phyloP scores from a whole-genome alignment of 768 basidiomycete species.

The Rhodotorula kratochvilovae region DNA sequence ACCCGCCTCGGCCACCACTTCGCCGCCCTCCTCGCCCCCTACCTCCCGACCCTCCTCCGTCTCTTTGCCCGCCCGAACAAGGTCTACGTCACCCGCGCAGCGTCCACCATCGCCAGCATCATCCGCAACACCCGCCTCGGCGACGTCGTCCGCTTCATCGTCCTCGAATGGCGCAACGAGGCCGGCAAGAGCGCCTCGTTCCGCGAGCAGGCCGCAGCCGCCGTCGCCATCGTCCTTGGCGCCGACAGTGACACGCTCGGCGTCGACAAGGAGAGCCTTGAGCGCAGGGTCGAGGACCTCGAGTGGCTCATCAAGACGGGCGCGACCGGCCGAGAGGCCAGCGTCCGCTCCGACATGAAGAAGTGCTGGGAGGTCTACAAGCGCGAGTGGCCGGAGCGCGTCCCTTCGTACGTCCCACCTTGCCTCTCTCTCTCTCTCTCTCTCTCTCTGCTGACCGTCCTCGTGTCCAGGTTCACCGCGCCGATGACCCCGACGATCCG shows the following conservation, averaged over 20 bases:
- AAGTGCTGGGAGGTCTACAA: slow-evolving; percentile 48
- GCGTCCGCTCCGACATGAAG: slow-evolving; percentile 48
- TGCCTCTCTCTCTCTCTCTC: not conserved
- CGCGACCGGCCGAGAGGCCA: slow-evolving; percentile 49
- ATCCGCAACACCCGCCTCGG: slow-evolving; percentile 48
- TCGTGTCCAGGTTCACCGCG: slow-evolving; percentile 46
- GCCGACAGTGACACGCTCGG: slow-evolving; percentile 3
- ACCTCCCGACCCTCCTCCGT: slow-evolving; percentile 47
- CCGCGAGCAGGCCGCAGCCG: slow-evolving; percentile 22
- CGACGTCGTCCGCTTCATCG: slow-evolving; percentile 44
- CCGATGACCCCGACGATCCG: slow-evolving; percentile 50
- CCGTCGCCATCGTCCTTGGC: slow-evolving; percentile 16
- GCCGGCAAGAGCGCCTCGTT: slow-evolving; percentile 34
- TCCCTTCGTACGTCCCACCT: slow-evolving; percentile 45
- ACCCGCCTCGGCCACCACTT: slow-evolving; percentile 48
- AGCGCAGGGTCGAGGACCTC: slow-evolving; percentile 43
- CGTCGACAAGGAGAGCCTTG: slow-evolving; percentile 43
- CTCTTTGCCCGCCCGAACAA: slow-evolving; percentile 51
- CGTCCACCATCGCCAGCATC: slow-evolving; percentile 47
- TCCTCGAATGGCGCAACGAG: slow-evolving; percentile 43
- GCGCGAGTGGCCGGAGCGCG: slow-evolving; percentile 46
- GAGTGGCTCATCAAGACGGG: slow-evolving; percentile 48
- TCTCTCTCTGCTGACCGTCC: not conserved
- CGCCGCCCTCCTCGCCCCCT: slow-evolving; percentile 47
- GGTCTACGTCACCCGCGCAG: slow-evolving; percentile 49